A percentile compares a stretch with the other conserved stretches of the same genome.
phyloP scores from a whole-genome alignment of 148 eudicot species.

The Rhododendron williamsianum region DNA sequence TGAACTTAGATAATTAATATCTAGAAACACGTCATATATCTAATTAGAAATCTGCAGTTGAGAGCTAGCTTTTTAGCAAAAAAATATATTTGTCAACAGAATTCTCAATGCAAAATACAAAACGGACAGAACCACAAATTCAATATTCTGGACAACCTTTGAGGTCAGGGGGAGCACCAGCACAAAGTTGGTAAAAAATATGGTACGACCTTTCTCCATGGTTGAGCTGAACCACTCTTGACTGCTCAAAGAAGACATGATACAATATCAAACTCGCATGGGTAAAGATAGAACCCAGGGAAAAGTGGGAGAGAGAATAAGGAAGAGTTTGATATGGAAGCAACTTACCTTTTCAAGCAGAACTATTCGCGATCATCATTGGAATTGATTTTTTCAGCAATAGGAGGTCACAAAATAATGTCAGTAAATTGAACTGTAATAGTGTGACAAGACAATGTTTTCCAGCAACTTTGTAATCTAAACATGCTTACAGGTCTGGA shows the following conservation, averaged over 20 bases:
- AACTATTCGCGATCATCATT: slow-evolving; percentile 37
- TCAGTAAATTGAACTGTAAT: neutral
- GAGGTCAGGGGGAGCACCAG: slow-evolving; percentile 79
- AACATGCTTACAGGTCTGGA: slow-evolving; percentile 78
- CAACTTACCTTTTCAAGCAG: slow-evolving; percentile 80
- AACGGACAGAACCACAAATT: neutral
- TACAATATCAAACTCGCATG: neutral
- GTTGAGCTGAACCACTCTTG: slow-evolving; percentile 86
- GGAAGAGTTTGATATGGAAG: neutral
- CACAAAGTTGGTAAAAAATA: slow-evolving; percentile 89
- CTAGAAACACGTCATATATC: neutral
- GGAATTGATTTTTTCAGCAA: slow-evolving; percentile 16
- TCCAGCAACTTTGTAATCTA: neutral
- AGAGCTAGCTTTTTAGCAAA: neutral
- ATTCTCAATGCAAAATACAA: neutral
- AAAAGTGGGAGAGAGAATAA: neutral
- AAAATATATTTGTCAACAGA: neutral
- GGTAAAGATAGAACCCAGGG: neutral
- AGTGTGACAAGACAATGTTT: neutral
- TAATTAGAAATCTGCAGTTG: neutral
- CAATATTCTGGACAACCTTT: slow-evolving; percentile 55
- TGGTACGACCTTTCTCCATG: slow-evolving; percentile 91
- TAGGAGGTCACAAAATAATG: slow-evolving; percentile 7
- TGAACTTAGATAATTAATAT: neutral
- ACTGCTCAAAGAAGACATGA: slow-evolving; percentile 44